phyloP scores from a whole-genome alignment of 495 filamentous ascomycete species.

The Glonium stellatum region DNA sequence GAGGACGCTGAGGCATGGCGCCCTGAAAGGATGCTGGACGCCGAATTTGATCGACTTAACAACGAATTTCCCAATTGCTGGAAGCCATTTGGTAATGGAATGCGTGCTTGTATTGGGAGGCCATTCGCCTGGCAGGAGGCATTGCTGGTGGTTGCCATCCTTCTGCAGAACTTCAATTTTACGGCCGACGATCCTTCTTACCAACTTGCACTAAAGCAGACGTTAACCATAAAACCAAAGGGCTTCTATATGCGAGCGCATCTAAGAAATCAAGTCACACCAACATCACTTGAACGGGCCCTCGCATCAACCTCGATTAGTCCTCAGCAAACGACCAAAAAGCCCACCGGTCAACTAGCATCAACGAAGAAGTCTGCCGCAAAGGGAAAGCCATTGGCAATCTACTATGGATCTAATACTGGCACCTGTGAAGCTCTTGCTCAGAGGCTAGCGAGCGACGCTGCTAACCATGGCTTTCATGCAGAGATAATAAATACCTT shows the following conservation, averaged over 20 bases:
- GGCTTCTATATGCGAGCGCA: slow-evolving; percentile 63
- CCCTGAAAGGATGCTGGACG: slow-evolving; percentile 62
- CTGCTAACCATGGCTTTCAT: slow-evolving; percentile 49
- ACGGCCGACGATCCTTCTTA: slow-evolving; percentile 52
- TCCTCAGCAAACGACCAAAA: slow-evolving; percentile 17
- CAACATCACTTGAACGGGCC: slow-evolving; percentile 49
- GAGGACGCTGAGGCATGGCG: slow-evolving; percentile 46
- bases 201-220: slow-evolving; percentile 59
- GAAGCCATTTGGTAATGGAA: slow-evolving; percentile 59
- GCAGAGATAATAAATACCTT: slow-evolving; percentile 49
- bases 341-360: slow-evolving; percentile 20
- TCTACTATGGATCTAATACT: slow-evolving; percentile 69
- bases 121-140: slow-evolving; percentile 61
- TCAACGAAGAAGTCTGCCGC: slow-evolving; percentile 1
- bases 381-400: slow-evolving; percentile 45
- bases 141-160: slow-evolving; percentile 45
- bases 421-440: slow-evolving; percentile 68
- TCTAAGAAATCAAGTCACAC: slow-evolving; percentile 48
- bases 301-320: slow-evolving; percentile 36
- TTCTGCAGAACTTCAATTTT: slow-evolving; percentile 60
- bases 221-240: slow-evolving; percentile 70
- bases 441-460: slow-evolving; percentile 53
- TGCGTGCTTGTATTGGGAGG: slow-evolving; percentile 47
- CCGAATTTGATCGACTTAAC: slow-evolving; percentile 39
- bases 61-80: slow-evolving; percentile 48